These are phyloP conservation scores for Darksidea phi DNA, from an alignment of 495 filamentous ascomycete genomes.

Conservation along the genomic window DNA sequence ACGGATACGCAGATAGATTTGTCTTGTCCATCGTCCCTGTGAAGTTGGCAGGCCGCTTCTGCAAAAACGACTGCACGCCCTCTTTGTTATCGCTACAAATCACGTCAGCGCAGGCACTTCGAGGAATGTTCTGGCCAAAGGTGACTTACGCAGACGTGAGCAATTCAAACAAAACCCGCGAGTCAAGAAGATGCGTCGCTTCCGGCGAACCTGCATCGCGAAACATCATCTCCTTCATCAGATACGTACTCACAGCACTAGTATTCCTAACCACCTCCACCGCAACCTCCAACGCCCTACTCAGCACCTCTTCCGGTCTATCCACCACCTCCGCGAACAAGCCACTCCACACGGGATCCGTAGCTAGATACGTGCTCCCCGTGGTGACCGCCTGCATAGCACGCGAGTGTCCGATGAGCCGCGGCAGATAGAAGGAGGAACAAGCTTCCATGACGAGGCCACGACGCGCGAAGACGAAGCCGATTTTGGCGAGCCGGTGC, in stretches of 20 bases:
- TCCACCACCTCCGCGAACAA: conserved; percentile 58
- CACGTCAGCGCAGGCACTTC: background rate
- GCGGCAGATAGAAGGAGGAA: conserved; percentile 62
- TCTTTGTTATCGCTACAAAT: conserved; percentile 44
- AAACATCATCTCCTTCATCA: conserved; percentile 64
- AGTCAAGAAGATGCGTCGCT: conserved; percentile 59
- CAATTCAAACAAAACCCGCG: conserved; percentile 55
- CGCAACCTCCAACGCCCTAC: conserved; percentile 57
- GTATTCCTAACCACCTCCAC: conserved; percentile 60
- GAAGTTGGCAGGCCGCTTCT: conserved; percentile 53
- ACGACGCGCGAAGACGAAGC: conserved; percentile 63
- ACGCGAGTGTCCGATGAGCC: conserved; percentile 56
- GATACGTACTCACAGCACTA: conserved; percentile 51
- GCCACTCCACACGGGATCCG: conserved; percentile 47
- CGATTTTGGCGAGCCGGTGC: conserved; percentile 56
- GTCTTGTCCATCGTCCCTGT: conserved; percentile 51
- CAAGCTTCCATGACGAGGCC: conserved; percentile 64
- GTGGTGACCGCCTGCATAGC: conserved; percentile 61
- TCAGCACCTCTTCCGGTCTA: conserved; percentile 52
- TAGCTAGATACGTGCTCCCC: conserved; percentile 47
- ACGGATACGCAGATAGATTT: conserved; percentile 49
- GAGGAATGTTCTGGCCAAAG: background rate
- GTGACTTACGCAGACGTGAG: conserved; percentile 45
- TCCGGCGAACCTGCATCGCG: conserved; percentile 55
- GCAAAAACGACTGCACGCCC: conserved; percentile 43